Base-by-base conservation (phyloP, 495 filamentous ascomycete genomes). In the Elasticomyces elasticus region DNA sequence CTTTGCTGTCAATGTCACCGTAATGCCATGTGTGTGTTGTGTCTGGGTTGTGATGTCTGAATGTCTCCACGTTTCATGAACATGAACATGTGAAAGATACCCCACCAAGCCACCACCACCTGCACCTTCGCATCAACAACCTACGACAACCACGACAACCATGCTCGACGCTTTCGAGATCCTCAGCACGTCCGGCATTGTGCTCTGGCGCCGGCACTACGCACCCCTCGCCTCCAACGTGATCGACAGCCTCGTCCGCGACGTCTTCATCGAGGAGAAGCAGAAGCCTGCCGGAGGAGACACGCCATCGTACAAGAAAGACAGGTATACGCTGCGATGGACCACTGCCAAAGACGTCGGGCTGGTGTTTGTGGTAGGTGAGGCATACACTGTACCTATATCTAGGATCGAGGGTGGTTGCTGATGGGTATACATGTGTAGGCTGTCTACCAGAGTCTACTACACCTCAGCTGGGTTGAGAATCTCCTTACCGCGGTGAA, bases 101-200 rank as follows among this genome's bases (percentile, higher is more conserved):
- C 24, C 7, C 15, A n/a, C n/a, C 6, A 2, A 30, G 28, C 26
- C 30, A 38, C 51, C 51, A 23, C 51, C 51, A 45, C 46, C 41
- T n/a, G 2, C 42, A 11, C 19, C 42, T 42, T 31, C 19, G 2
- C 17, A 37, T 31, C 41, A 22, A 47, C 27, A 38, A 40, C 44
- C 38, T 43, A 15, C 3, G 26, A 5, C 47, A 23, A 12, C 51
- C 27, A 41, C 33, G 13, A 10, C 35, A 38, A 41, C 20, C 26
- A 96, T 96, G 90, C 73, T 98, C 69, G 92, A 98, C 69, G 82
- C 84, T 17, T 97, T 98, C 64, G 92, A 98, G 69, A 91, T 98
- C 52, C 67, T 98, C 22, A 94, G 88, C 50, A 94, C 90, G 31
- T 95, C 92, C 17, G 92, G 92, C 23, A 89, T 98, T 46, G 92